phyloP scores from a whole-genome alignment of 2,329 filamentous ascomycete genomes.

The Fusarium sp. region DNA sequence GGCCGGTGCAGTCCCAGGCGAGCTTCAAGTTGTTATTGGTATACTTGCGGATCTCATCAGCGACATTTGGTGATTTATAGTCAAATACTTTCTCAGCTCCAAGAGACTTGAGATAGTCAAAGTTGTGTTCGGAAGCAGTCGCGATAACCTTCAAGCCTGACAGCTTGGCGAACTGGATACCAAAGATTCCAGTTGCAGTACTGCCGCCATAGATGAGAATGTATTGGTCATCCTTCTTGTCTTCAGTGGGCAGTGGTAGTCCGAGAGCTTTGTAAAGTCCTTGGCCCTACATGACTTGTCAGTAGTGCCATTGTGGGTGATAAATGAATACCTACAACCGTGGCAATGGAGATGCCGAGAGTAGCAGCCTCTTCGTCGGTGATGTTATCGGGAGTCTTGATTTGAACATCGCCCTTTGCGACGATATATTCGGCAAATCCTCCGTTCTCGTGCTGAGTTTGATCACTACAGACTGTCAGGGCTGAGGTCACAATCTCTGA shows the following conservation, averaged over 20 bases:
- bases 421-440: conserved; percentile 59
- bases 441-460: conserved; percentile 51
- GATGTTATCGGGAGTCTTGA: conserved; percentile 59
- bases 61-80: conserved; percentile 54
- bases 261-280: conserved; percentile 62
- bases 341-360: conserved; percentile 61
- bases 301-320: background rate
- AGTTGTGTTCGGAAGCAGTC: conserved; percentile 56
- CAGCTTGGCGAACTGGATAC: conserved; percentile 58
- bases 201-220: conserved; percentile 63
- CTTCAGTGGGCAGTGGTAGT: conserved; percentile 62
- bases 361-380: conserved; percentile 63
- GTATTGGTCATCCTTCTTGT: conserved; percentile 55
- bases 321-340: conserved; percentile 34
- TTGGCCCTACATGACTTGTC: conserved; percentile 52
- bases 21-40: conserved; percentile 44
- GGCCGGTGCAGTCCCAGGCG: conserved; percentile 46
- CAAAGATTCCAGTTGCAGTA: conserved; percentile 69
- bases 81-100: conserved; percentile 63
- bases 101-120: conserved; percentile 53
- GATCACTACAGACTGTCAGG: conserved; percentile 5
- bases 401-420: conserved; percentile 58
- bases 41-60: conserved; percentile 46
- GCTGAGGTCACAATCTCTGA: background rate
- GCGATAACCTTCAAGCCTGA: conserved; percentile 56